Conservation (phyloP, 208 protist species). For the Porcisia deanei region DNA sequence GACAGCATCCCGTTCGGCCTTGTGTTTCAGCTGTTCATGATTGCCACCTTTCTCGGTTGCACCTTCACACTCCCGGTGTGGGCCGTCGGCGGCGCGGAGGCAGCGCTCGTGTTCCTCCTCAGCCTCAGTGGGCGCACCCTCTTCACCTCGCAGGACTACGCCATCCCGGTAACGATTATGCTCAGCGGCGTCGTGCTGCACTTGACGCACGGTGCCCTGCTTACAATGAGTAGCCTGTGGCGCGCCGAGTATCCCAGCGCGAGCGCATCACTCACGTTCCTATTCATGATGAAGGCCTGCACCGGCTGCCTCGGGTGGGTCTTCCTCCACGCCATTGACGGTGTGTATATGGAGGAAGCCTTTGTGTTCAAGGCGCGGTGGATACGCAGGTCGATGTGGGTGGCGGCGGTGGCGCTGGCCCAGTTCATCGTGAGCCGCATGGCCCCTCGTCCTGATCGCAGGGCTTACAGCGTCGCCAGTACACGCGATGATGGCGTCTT, state of each 20-base stretch:
- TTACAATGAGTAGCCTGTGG: constrained; percentile 12
- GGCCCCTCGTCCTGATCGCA: not conserved
- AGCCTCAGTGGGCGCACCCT: constrained; percentile 16
- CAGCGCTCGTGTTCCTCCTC: constrained; percentile 14
- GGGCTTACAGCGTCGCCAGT: not conserved
- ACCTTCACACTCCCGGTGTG: constrained; percentile 25
- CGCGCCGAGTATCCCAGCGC: constrained; percentile 12
- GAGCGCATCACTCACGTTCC: constrained; percentile 4
- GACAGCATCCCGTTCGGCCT: constrained; percentile 50
- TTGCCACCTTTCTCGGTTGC: constrained; percentile 34
- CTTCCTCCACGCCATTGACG: constrained; percentile 16
- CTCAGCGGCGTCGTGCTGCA: constrained; percentile 23
- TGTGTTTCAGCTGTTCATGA: constrained; percentile 46
- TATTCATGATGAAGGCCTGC: constrained; percentile 12
- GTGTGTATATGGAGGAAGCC: constrained; percentile 23
- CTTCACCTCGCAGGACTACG: constrained; percentile 25
- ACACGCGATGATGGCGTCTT: too few species aligned
- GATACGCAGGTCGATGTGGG: constrained; percentile 19
- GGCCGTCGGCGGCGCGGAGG: constrained; percentile 23
- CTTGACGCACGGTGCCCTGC: constrained; percentile 2
- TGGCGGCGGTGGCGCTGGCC: constrained; percentile 21
- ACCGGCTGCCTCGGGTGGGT: constrained; percentile 15
- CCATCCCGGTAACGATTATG: constrained; percentile 27
- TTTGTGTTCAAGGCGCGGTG: constrained; percentile 23
- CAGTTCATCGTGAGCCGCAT: constrained; percentile 18